phyloP scores from a whole-genome alignment of 768 basidiomycete species.

The Suillus variegatus region DNA sequence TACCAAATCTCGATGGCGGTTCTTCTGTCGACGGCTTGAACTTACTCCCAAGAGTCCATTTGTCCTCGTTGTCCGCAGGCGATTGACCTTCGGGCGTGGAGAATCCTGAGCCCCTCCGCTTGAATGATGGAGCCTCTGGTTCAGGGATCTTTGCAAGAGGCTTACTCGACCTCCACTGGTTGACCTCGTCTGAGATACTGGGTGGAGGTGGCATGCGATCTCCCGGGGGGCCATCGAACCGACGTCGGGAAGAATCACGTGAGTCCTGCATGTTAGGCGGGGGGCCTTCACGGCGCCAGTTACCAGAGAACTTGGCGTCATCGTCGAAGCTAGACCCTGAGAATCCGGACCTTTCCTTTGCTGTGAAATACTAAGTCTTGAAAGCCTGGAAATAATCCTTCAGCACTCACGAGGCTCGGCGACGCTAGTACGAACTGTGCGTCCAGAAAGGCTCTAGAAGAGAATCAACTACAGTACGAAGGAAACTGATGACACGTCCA shows the following conservation, averaged over 20 bases:
- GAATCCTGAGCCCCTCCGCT: slow-evolving; percentile 62
- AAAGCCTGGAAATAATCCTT: slow-evolving; percentile 6
- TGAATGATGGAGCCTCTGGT: slow-evolving; percentile 46
- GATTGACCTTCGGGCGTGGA: slow-evolving; percentile 42
- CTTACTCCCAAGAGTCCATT: slow-evolving; percentile 74
- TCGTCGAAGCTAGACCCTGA: slow-evolving; percentile 58
- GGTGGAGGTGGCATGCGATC: slow-evolving; percentile 46
- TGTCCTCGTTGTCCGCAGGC: slow-evolving; percentile 76
- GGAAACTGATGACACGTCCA: slow-evolving; percentile 6
- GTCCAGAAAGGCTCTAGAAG: slow-evolving; percentile 66
- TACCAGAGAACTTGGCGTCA: slow-evolving; percentile 77
- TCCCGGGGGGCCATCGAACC: slow-evolving; percentile 55
- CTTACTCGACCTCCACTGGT: slow-evolving; percentile 73
- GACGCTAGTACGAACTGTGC: slow-evolving; percentile 87
- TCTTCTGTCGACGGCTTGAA: slow-evolving; percentile 58
- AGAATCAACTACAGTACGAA: not conserved
- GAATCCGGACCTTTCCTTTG: slow-evolving; percentile 71
- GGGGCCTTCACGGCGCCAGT: slow-evolving; percentile 89
- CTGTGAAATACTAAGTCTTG: slow-evolving; percentile 39
- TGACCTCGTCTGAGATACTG: slow-evolving; percentile 58
- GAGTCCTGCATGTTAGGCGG: slow-evolving; percentile 67
- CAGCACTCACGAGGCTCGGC: slow-evolving; percentile 87
- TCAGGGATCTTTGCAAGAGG: slow-evolving; percentile 43
- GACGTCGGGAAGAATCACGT: slow-evolving; percentile 65
- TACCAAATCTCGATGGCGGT: slow-evolving; percentile 47